Conservation (phyloP, 306 rosid species). For the Prunus mira region DNA sequence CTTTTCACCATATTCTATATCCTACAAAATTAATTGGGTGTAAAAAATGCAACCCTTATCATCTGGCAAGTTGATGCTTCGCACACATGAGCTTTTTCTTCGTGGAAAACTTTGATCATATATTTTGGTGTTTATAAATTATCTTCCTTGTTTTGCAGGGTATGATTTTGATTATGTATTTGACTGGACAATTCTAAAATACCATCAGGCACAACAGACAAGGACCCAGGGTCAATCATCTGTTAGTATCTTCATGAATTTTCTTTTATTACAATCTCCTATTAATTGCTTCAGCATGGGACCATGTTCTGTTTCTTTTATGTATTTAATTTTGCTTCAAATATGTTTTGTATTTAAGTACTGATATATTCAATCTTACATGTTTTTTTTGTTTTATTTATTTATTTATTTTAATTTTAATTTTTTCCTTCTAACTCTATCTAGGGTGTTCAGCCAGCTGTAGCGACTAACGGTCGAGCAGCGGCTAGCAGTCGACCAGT, state of each 20-base stretch:
- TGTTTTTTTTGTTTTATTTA: neutral
- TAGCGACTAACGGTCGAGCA: neutral
- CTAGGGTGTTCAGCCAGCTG: conserved; percentile 2
- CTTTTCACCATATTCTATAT: neutral
- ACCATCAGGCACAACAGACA: conserved; percentile 41
- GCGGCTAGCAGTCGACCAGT: conserved; percentile 6
- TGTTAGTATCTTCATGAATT: conserved; percentile 1
- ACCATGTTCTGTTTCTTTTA: neutral
- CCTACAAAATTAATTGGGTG: neutral
- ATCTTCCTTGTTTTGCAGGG: conserved; percentile 43
- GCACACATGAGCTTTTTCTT: neutral
- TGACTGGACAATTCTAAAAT: conserved; percentile 84
- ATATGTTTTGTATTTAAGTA: neutral
- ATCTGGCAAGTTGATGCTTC: neutral
- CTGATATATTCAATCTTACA: neutral
- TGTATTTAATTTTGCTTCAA: neutral
- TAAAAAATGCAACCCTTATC: neutral
- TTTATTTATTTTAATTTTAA: no score
- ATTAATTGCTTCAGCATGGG: neutral
- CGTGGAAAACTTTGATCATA: neutral
- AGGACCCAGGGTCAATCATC: conserved; percentile 17
- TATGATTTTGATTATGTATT: conserved; percentile 53
- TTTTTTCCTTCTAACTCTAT: neutral
- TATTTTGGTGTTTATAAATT: neutral
- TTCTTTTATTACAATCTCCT: neutral